These are phyloP conservation scores for Leishmania amazonensis DNA, from an alignment of 208 protist species.

Conservation along the genomic window DNA sequence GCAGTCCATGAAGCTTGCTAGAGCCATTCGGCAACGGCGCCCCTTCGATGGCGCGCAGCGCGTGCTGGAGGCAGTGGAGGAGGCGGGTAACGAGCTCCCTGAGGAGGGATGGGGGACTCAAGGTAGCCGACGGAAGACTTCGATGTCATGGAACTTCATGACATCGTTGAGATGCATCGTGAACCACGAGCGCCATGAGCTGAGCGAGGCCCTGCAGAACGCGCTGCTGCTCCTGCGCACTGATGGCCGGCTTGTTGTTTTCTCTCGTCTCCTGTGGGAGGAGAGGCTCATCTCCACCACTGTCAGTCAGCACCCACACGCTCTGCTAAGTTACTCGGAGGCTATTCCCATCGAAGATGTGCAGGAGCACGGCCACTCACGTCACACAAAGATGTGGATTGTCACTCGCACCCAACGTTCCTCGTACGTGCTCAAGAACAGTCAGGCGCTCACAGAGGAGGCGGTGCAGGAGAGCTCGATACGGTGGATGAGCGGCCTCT, in stretches of 20 bases:
- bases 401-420: conserved; percentile 54
- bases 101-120: conserved; percentile 79
- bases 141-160: conserved; percentile 88
- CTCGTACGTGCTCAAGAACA: conserved; percentile 77
- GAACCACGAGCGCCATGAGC: conserved; percentile 80
- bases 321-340: conserved; percentile 77
- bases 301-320: conserved; percentile 76
- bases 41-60: conserved; percentile 55
- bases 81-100: conserved; percentile 60
- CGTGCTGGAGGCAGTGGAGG: conserved; percentile 60
- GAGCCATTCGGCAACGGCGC: conserved; percentile 58
- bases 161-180: conserved; percentile 81
- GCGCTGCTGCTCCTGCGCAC: conserved; percentile 72
- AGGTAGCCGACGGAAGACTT: conserved; percentile 58
- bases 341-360: conserved; percentile 63
- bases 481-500: conserved; percentile 80
- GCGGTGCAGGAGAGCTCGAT: conserved; percentile 68
- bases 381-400: conserved; percentile 89
- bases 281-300: conserved; percentile 65
- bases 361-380: conserved; percentile 61
- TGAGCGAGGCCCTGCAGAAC: conserved; percentile 65
- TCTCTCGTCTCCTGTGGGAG: conserved; percentile 79
- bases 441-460: conserved; percentile 55
- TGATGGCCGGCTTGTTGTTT: conserved; percentile 76
- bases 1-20: conserved; percentile 85